Evolutionary conservation across 1,139 yeast genomes (phyloP).

Genomic region (Lizanozyma gosingica): DNA sequence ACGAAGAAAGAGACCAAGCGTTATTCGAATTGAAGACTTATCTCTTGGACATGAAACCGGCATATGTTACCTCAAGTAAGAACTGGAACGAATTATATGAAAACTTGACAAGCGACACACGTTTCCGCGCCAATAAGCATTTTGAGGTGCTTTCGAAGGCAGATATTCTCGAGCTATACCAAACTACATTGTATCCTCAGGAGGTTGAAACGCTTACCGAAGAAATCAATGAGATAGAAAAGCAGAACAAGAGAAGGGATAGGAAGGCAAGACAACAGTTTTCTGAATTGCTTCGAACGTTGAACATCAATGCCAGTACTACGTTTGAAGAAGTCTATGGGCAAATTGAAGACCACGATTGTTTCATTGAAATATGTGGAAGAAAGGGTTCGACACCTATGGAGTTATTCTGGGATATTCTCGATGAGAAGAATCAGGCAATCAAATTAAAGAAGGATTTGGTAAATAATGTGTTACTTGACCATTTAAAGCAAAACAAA

Average conservation of each 20-base stretch:
- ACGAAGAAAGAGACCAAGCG: conserved; percentile 37
- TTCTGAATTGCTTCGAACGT: conserved; percentile 32
- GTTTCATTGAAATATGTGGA: conserved; percentile 60
- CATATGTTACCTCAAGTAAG: conserved; percentile 19
- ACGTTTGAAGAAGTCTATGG: conserved; percentile 52
- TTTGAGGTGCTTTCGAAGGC: conserved; percentile 41
- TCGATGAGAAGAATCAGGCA: conserved; percentile 53
- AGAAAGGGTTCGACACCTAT: conserved; percentile 73
- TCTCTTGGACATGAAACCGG: conserved; percentile 26
- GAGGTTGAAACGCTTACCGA: conserved; percentile 26
- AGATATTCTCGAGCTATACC: conserved; percentile 54
- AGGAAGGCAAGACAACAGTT: conserved; percentile 58
- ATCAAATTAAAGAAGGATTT: conserved; percentile 54
- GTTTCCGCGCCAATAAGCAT: conserved; percentile 54
- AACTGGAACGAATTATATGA: conserved; percentile 40
- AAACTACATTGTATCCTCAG: conserved; percentile 34
- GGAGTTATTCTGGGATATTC: conserved; percentile 70
- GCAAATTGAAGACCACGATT: conserved; percentile 44
- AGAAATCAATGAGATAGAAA: conserved; percentile 25
- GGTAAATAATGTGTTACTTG: too few species aligned
- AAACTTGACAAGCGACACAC: conserved; percentile 33
- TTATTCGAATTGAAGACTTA: conserved; percentile 43
- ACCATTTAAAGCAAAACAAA: too few species aligned
- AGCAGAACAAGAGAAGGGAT: conserved; percentile 44
- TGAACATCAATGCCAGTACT: conserved; percentile 44